phyloP scores from a whole-genome alignment of 2,329 filamentous ascomycete genomes.

The Volutella citrinella region DNA sequence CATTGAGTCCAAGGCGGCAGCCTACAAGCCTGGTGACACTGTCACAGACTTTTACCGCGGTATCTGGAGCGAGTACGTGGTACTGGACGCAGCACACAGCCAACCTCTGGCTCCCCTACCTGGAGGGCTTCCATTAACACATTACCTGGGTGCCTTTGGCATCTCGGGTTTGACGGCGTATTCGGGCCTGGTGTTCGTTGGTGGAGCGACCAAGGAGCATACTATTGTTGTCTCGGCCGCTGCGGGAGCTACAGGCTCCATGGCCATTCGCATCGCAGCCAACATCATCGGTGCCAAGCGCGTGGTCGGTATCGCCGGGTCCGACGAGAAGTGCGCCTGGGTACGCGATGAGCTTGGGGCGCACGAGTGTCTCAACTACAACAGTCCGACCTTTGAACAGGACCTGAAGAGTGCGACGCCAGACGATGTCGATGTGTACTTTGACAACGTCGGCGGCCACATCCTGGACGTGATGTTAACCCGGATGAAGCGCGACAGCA shows the following conservation, averaged over 20 bases:
- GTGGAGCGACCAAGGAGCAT: slow-evolving; percentile 24
- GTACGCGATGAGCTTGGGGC: slow-evolving; percentile 24
- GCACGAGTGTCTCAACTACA: slow-evolving; percentile 28
- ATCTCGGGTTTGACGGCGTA: slow-evolving; percentile 26
- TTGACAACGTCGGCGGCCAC: slow-evolving; percentile 27
- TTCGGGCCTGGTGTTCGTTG: slow-evolving; percentile 21
- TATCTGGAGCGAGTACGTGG: slow-evolving; percentile 25
- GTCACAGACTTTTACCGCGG: slow-evolving; percentile 28
- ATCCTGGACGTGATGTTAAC: slow-evolving; percentile 26
- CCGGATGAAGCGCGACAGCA: slow-evolving; percentile 24
- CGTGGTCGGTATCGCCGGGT: slow-evolving; percentile 26
- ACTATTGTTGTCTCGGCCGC: slow-evolving; percentile 28
- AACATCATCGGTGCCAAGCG: slow-evolving; percentile 27
- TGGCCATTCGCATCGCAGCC: slow-evolving; percentile 28
- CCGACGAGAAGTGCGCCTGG: slow-evolving; percentile 27
- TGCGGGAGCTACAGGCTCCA: slow-evolving; percentile 26
- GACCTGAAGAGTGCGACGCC: slow-evolving; percentile 25
- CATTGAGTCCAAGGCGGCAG: slow-evolving; percentile 20
- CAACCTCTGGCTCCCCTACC: slow-evolving; percentile 24
- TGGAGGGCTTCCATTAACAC: slow-evolving; percentile 19
- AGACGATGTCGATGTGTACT: slow-evolving; percentile 27
- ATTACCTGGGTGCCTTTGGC: slow-evolving; percentile 28
- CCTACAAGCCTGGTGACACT: slow-evolving; percentile 24
- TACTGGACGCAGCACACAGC: slow-evolving; percentile 23
- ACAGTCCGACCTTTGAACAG: slow-evolving; percentile 26